phyloP scores from a whole-genome alignment of 108 stramenopile species.

The Schizochytrium sp. region DNA sequence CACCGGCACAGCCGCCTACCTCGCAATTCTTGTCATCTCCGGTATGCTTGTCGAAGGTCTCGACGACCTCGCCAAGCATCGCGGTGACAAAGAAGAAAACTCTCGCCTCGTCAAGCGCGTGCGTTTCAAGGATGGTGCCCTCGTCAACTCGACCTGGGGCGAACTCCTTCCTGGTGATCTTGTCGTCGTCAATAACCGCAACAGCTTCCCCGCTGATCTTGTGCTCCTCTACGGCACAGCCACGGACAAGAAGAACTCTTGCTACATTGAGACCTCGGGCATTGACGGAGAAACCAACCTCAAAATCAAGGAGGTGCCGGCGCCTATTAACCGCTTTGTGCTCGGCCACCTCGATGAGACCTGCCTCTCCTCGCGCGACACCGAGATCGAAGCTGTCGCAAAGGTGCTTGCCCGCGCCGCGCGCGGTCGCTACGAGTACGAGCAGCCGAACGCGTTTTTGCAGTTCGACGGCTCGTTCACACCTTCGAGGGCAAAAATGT shows the following conservation, averaged over 20 bases:
- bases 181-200: constrained; percentile 75
- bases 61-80: constrained; percentile 76
- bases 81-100: constrained; percentile 71
- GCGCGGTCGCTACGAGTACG: not conserved
- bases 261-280: constrained; percentile 85
- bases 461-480: constrained; percentile 29
- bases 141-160: constrained; percentile 37
- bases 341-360: not conserved
- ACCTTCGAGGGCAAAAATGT: not conserved
- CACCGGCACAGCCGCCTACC: constrained; percentile 82
- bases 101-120: constrained; percentile 48
- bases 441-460: constrained; percentile 16
- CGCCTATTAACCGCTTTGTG: not conserved
- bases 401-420: not conserved
- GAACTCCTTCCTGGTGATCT: constrained; percentile 78
- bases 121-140: constrained; percentile 44
- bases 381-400: not conserved
- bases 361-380: not conserved
- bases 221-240: constrained; percentile 60
- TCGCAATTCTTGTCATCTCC: constrained; percentile 74
- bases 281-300: constrained; percentile 97
- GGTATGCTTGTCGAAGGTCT: constrained; percentile 72
- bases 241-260: constrained; percentile 63
- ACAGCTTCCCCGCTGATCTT: constrained; percentile 85
- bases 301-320: constrained; percentile 51